phyloP scores from a whole-genome alignment of 345 rosid species.

The Populus simonii region DNA sequence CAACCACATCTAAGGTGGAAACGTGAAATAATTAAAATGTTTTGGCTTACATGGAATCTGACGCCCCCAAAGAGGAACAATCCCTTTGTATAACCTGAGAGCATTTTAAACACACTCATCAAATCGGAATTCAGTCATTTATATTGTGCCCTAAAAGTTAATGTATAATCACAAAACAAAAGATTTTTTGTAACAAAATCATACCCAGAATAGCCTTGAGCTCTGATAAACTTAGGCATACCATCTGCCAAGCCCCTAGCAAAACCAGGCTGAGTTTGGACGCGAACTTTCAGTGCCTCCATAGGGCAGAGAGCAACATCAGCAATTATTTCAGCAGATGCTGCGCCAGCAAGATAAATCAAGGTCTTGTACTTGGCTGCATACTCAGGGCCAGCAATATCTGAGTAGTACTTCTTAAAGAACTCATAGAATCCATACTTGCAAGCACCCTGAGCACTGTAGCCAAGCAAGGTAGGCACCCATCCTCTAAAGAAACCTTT shows the following conservation, averaged over 20 bases:
- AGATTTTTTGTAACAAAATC: not conserved
- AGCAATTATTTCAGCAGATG: conserved; percentile 88
- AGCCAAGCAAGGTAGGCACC: conserved; percentile 89
- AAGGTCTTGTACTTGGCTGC: conserved; percentile 85
- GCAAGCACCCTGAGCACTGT: conserved; percentile 96
- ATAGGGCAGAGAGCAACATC: conserved; percentile 92
- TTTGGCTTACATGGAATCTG: conserved; percentile 88
- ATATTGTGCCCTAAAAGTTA: not conserved
- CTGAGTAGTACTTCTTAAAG: conserved; percentile 91
- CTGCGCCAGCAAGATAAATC: conserved; percentile 91
- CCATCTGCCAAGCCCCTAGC: conserved; percentile 92
- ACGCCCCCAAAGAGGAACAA: conserved; percentile 94
- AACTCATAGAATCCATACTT: conserved; percentile 83
- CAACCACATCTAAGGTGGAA: not conserved
- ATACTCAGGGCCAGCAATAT: conserved; percentile 84
- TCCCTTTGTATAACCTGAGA: conserved; percentile 78
- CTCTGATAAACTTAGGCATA: conserved; percentile 70
- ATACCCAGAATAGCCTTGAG: conserved; percentile 76
- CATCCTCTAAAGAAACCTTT: conserved; percentile 85
- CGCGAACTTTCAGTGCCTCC: conserved; percentile 94
- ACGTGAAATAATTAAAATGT: not conserved
- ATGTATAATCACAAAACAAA: not conserved
- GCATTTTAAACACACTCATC: conserved; percentile 5
- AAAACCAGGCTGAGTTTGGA: conserved; percentile 95
- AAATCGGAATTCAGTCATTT: not conserved